These are phyloP conservation scores for Aspergillus luchuensis DNA, from an alignment of 2,329 filamentous ascomycete species.

Conservation along the genomic window DNA sequence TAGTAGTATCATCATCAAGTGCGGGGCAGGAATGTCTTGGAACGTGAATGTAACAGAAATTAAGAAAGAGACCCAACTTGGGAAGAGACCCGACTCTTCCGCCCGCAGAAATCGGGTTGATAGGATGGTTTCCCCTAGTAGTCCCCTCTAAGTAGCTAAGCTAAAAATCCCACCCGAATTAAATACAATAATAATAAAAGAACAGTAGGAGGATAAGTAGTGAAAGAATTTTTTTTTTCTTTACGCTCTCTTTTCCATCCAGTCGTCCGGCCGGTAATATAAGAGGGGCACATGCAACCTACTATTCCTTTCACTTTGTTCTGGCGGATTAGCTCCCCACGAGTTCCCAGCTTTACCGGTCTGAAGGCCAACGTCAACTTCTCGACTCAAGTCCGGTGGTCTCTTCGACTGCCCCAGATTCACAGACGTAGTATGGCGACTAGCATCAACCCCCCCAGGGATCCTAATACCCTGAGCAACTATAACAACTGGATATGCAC, in stretches of 20 bases:
- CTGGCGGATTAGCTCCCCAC: conserved; percentile 10
- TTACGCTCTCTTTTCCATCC: neutral
- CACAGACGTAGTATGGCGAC: conserved; percentile 40
- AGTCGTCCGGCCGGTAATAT: neutral
- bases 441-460: conserved; percentile 57
- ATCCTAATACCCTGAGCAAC: conserved; percentile 90
- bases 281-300: conserved; percentile 7
- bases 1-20: neutral
- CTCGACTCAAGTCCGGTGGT: conserved; percentile 12
- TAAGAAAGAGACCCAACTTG: neutral
- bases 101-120: neutral
- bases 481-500: conserved; percentile 84
- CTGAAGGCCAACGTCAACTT: neutral
- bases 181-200: neutral
- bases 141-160: neutral
- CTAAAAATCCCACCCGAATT: neutral
- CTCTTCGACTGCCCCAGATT: conserved; percentile 6
- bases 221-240: no score
- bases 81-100: neutral
- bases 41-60: neutral
- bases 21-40: neutral
- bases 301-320: neutral
- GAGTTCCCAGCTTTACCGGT: conserved; percentile 4
- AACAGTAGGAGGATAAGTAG: neutral
- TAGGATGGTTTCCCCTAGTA: neutral